Percentiles rank a stretch among this genome's conserved stretches.
Evolutionary conservation across 106 monocot species (phyloP).

Genomic region (Iris macrosiphon): DNA sequence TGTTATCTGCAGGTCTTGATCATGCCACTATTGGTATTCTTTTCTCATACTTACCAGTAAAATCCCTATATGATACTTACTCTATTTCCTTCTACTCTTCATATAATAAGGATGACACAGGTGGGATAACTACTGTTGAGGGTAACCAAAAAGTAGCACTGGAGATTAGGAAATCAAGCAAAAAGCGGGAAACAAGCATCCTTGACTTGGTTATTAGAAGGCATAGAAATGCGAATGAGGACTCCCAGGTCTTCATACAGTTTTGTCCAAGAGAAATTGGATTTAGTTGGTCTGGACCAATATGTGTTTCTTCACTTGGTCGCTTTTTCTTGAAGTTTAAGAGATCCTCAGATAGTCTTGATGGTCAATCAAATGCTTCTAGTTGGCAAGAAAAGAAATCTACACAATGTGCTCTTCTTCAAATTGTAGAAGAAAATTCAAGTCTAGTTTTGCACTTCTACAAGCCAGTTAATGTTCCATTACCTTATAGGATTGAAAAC

Average conservation of each 20-base stretch:
- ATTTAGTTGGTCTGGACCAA: slow-evolving; percentile 79
- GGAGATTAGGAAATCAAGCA: slow-evolving; percentile 20
- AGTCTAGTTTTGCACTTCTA: slow-evolving; percentile 59
- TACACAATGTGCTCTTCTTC: slow-evolving; percentile 47
- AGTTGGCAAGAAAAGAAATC: slow-evolving; percentile 4
- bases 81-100: slow-evolving; percentile 6
- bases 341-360: slow-evolving; percentile 6
- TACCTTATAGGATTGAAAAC: slow-evolving; percentile 89
- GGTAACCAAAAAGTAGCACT: slow-evolving; percentile 33
- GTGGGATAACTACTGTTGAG: slow-evolving; percentile 30
- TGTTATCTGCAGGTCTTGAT: slow-evolving; percentile 62
- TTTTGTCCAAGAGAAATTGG: slow-evolving; percentile 46
- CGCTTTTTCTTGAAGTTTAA: slow-evolving; percentile 86
- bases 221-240: slow-evolving; percentile 41
- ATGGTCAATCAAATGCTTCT: slow-evolving; percentile 1
- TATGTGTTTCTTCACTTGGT: slow-evolving; percentile 83
- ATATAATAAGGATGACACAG: slow-evolving; percentile 33
- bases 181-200: slow-evolving; percentile 24
- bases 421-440: slow-evolving; percentile 59
- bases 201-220: slow-evolving; percentile 50
- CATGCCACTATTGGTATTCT: background rate
- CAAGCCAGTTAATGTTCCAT: slow-evolving; percentile 35
- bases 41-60: background rate
- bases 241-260: slow-evolving; percentile 53
- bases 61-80: background rate